Evolutionary conservation across 2,329 filamentous ascomycete species (phyloP).

Genomic region (Neonectria ditissima): DNA sequence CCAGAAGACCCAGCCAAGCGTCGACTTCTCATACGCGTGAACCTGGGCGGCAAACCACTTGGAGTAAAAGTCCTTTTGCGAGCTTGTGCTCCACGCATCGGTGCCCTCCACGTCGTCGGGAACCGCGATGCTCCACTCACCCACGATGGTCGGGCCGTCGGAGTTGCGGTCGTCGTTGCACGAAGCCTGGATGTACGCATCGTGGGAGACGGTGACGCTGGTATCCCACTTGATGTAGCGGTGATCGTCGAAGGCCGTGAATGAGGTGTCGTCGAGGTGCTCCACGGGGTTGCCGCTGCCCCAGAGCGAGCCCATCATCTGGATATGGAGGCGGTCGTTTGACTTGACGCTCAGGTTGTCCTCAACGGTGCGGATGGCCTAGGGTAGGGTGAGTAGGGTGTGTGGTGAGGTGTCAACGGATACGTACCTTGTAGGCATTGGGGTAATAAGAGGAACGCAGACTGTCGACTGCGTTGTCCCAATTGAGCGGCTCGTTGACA

Average conservation of each 20-base stretch:
- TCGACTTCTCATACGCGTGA: slow-evolving; percentile 37
- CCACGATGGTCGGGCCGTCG: slow-evolving; percentile 61
- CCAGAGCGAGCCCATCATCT: slow-evolving; percentile 63
- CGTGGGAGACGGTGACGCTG: slow-evolving; percentile 46
- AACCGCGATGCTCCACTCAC: slow-evolving; percentile 68
- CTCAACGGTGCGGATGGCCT: slow-evolving; percentile 62
- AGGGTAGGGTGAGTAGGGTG: neutral
- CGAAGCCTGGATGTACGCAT: slow-evolving; percentile 61
- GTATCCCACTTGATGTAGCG: slow-evolving; percentile 68
- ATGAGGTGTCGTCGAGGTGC: slow-evolving; percentile 55
- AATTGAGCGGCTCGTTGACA: slow-evolving; percentile 44
- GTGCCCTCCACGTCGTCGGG: slow-evolving; percentile 60
- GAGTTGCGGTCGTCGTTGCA: slow-evolving; percentile 61
- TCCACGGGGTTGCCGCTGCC: slow-evolving; percentile 65
- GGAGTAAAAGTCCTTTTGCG: slow-evolving; percentile 40
- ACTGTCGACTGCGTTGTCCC: slow-evolving; percentile 34
- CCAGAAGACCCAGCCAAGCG: slow-evolving; percentile 44
- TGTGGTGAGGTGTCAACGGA: rapidly evolving
- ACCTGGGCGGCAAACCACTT: slow-evolving; percentile 45
- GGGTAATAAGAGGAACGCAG: slow-evolving; percentile 39
- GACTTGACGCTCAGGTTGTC: slow-evolving; percentile 52
- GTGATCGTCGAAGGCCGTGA: slow-evolving; percentile 68
- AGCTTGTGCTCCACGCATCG: slow-evolving; percentile 44
- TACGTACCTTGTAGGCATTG: slow-evolving; percentile 34
- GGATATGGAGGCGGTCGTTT: slow-evolving; percentile 63